A percentile compares a stretch with the other conserved stretches of the same genome.
Conservation (phyloP, 345 rosid genomes). For the rapeseed (Brassica napus) region DNA sequence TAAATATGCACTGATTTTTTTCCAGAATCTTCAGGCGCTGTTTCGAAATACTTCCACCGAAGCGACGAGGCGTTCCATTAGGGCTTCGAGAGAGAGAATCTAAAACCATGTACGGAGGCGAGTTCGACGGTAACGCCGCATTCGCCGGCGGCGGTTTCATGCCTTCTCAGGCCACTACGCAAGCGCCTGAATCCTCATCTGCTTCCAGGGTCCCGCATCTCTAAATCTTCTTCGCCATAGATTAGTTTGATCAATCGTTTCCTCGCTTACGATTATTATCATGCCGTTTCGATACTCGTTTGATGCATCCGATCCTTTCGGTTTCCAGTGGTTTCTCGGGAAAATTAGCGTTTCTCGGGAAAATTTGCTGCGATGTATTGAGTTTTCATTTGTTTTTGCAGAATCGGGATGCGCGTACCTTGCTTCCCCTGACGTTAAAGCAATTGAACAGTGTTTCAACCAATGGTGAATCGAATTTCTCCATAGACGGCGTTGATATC, state of each 20-base stretch:
- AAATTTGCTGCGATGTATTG: neutral
- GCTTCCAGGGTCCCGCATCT: conserved; percentile 51
- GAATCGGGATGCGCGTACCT: conserved; percentile 58
- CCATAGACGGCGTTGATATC: conserved; percentile 60
- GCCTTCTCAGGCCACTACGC: conserved; percentile 71
- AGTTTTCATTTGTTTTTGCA: conserved; percentile 32
- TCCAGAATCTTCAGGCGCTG: neutral
- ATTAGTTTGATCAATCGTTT: neutral
- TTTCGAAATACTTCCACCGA: conserved; percentile 12
- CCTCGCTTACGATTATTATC: neutral
- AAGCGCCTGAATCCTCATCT: conserved; percentile 49
- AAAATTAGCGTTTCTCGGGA: conserved; percentile 14
- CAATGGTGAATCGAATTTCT: conserved; percentile 53
- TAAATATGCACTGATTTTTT: neutral
- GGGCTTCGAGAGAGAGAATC: conserved; percentile 22
- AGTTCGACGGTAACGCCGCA: conserved; percentile 75
- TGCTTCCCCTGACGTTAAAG: conserved; percentile 72
- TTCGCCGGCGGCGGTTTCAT: conserved; percentile 92
- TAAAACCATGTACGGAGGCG: conserved; percentile 55
- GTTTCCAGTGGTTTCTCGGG: conserved; percentile 22
- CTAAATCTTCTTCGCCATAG: neutral
- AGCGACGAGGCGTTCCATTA: conserved; percentile 20
- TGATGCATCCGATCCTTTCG: conserved; percentile 1
- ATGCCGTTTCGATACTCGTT: neutral
- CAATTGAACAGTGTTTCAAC: conserved; percentile 52